Conservation (phyloP, 768 basidiomycete species). For the Lentinula detonsa region DNA sequence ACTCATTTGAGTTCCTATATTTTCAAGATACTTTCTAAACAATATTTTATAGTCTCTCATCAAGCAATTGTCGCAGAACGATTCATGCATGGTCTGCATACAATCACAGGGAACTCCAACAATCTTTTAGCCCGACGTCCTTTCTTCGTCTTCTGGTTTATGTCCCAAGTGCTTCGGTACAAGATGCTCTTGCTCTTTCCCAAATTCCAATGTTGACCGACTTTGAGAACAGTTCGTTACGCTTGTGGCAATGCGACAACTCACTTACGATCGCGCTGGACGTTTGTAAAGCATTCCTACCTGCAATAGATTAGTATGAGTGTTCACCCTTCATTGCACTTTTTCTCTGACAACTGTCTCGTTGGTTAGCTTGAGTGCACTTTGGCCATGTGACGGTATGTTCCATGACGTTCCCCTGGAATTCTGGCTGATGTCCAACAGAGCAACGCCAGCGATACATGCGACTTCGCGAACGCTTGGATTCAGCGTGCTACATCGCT, state of each 20-base stretch:
- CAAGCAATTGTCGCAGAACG: constrained; percentile 55
- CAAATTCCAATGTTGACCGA: neutral
- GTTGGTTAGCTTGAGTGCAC: constrained; percentile 34
- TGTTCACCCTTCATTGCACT: constrained; percentile 5
- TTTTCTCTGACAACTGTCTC: constrained; percentile 9
- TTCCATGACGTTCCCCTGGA: constrained; percentile 4
- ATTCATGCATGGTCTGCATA: constrained; percentile 52
- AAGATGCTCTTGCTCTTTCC: constrained; percentile 9
- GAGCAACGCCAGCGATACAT: constrained; percentile 49
- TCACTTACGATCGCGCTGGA: constrained; percentile 55
- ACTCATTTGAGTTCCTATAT: neutral
- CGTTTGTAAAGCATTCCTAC: constrained; percentile 53
- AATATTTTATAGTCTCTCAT: constrained; percentile 41
- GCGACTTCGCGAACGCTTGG: constrained; percentile 38
- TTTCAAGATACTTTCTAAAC: neutral
- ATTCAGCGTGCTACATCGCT: constrained; percentile 39
- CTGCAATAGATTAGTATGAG: constrained; percentile 50
- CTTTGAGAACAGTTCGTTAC: constrained; percentile 35
- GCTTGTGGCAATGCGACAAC: constrained; percentile 57
- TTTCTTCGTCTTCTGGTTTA: constrained; percentile 72
- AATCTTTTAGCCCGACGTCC: constrained; percentile 52
- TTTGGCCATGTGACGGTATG: constrained; percentile 64
- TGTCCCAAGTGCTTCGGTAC: constrained; percentile 60
- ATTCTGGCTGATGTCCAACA: constrained; percentile 13
- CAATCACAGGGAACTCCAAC: constrained; percentile 49